Evolutionary conservation across 1,284 basidiomycete species (phyloP).

Genomic region (Moniliophthora roreri): DNA sequence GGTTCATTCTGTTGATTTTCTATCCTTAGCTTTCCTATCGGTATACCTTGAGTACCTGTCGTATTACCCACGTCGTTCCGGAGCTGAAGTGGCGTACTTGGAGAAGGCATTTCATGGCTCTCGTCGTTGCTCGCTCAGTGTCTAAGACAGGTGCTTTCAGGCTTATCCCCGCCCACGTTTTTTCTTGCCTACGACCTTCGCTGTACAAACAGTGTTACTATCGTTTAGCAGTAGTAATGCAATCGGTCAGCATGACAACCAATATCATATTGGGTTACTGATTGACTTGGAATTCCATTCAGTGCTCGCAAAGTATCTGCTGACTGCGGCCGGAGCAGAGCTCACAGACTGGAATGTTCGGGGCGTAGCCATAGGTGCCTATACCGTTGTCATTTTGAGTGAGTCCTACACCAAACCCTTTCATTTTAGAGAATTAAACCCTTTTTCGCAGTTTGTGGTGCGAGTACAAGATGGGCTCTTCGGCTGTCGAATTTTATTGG

Average conservation of each 20-base stretch:
- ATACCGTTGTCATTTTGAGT: slow-evolving; percentile 31
- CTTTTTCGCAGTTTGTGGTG: slow-evolving; percentile 23
- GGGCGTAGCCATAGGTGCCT: slow-evolving; percentile 33
- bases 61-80: slow-evolving; percentile 47
- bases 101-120: slow-evolving; percentile 44
- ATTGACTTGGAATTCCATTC: neutral
- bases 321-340: slow-evolving; percentile 29
- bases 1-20: neutral
- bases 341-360: slow-evolving; percentile 31
- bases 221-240: slow-evolving; percentile 38
- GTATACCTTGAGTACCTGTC: slow-evolving; percentile 36
- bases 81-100: slow-evolving; percentile 48
- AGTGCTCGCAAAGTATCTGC: slow-evolving; percentile 35
- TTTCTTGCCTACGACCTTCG: slow-evolving; percentile 42
- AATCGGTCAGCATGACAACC: slow-evolving; percentile 21
- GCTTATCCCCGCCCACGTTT: slow-evolving; percentile 40
- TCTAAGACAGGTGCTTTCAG: slow-evolving; percentile 16
- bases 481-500: slow-evolving; percentile 26
- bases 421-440: neutral
- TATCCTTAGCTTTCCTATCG: slow-evolving; percentile 26
- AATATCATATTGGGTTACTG: neutral
- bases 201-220: slow-evolving; percentile 40
- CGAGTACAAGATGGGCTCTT: slow-evolving; percentile 29
- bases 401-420: slow-evolving; percentile 8
- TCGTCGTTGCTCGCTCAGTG: slow-evolving; percentile 34